These are phyloP conservation scores for Hymenoscyphus fructigenus DNA, from an alignment of 2,329 filamentous ascomycete genomes.

Conservation along the genomic window DNA sequence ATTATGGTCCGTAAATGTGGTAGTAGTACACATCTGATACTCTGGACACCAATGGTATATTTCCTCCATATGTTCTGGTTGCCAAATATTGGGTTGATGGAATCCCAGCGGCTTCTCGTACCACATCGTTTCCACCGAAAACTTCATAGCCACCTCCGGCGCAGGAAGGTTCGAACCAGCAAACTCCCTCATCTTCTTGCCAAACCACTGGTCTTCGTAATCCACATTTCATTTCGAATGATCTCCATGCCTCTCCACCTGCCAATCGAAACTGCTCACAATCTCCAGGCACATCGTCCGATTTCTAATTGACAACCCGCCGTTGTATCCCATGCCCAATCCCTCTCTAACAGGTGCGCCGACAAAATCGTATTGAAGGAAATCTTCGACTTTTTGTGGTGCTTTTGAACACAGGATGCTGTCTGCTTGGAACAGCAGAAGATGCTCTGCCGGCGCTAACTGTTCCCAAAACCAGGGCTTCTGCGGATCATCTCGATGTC, in stretches of 20 bases:
- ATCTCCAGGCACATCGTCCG: constrained; percentile 32
- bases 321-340: constrained; percentile 29
- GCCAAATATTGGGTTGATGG: constrained; percentile 10
- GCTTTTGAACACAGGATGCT: constrained; percentile 32
- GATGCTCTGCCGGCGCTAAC: constrained; percentile 29
- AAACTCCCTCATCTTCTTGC: constrained; percentile 26
- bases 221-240: constrained; percentile 25
- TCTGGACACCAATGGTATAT: constrained; percentile 12
- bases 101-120: constrained; percentile 16
- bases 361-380: constrained; percentile 35
- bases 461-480: constrained; percentile 32
- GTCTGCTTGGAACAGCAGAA: constrained; percentile 34
- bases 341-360: constrained; percentile 23
- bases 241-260: constrained; percentile 23
- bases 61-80: constrained; percentile 1
- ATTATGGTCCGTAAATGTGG: constrained; percentile 8
- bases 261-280: constrained; percentile 10
- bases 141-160: constrained; percentile 17
- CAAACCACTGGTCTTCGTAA: constrained; percentile 23
- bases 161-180: constrained; percentile 20
- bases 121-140: constrained; percentile 19
- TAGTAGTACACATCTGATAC: constrained; percentile 5
- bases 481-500: too few relatives aligned
- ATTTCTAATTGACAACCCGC: constrained; percentile 38
- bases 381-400: constrained; percentile 30